phyloP scores from a whole-genome alignment of 2,329 filamentous ascomycete species.

The Colletotrichum chrysophilum region DNA sequence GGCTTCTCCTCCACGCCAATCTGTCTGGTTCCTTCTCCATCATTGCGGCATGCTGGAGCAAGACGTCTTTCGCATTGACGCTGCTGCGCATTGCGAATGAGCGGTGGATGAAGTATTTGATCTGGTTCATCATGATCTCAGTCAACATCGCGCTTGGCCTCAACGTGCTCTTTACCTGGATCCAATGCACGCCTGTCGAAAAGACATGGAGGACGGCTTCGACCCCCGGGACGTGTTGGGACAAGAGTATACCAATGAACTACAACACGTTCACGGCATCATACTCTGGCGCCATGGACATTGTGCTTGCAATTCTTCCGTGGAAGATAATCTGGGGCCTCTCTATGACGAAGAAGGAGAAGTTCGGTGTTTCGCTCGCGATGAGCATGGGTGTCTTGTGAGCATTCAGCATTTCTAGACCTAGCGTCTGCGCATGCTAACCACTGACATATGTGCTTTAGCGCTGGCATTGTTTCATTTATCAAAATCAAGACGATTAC shows the following conservation, averaged over 20 bases:
- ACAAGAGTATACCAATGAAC: constrained; percentile 28
- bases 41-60: constrained; percentile 29
- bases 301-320: constrained; percentile 43
- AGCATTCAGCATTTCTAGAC: neutral
- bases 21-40: constrained; percentile 24
- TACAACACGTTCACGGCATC: constrained; percentile 34
- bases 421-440: neutral
- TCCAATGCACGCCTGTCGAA: constrained; percentile 29
- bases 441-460: constrained; percentile 8
- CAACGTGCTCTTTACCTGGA: constrained; percentile 28
- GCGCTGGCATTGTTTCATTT: constrained; percentile 35
- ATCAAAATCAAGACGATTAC: constrained; percentile 33
- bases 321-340: constrained; percentile 45
- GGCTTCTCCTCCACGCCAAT: constrained; percentile 22
- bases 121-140: constrained; percentile 31
- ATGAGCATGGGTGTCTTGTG: constrained; percentile 49
- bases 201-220: constrained; percentile 26
- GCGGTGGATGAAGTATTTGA: constrained; percentile 24
- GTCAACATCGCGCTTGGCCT: constrained; percentile 27
- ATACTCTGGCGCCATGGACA: constrained; percentile 42
- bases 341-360: constrained; percentile 43
- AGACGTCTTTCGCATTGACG: constrained; percentile 33
- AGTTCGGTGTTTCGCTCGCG: constrained; percentile 42
- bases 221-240: constrained; percentile 28
- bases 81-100: constrained; percentile 29